Evolutionary conservation across 2,329 filamentous ascomycete genomes (phyloP).

Genomic region (Arthrinium puccinioides): DNA sequence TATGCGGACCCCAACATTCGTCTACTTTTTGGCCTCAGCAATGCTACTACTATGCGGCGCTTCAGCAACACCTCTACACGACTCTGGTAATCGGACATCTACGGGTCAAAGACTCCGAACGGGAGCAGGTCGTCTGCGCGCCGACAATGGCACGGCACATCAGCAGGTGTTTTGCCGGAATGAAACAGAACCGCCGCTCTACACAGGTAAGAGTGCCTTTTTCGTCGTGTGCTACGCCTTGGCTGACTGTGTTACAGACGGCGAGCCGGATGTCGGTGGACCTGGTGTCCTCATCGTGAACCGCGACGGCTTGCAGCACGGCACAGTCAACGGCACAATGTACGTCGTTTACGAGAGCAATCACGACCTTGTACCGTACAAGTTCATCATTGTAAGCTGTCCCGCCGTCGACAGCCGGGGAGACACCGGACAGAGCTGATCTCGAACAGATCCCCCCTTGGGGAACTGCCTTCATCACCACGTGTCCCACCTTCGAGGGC

Average conservation of each 20-base stretch:
- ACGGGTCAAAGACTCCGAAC: too few relatives aligned
- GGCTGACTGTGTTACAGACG: constrained; percentile 5
- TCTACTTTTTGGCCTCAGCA: too few relatives aligned
- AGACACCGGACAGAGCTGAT: not conserved
- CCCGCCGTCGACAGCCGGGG: not conserved
- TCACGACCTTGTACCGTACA: constrained; percentile 13
- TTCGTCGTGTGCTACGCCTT: not conserved
- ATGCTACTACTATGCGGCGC: too few relatives aligned
- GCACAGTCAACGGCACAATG: constrained; percentile 10
- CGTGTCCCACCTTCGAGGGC: constrained; percentile 12
- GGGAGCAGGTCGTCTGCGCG: too few relatives aligned
- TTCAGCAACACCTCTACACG: too few relatives aligned
- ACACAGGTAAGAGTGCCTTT: constrained; percentile 6
- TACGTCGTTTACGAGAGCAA: constrained; percentile 13
- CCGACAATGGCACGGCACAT: constrained; percentile 7
- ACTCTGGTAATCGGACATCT: too few relatives aligned
- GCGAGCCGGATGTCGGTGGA: constrained; percentile 10
- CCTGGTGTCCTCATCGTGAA: constrained; percentile 12
- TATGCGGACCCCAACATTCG: too few relatives aligned
- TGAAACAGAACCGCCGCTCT: constrained; percentile 10
- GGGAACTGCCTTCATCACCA: constrained; percentile 8
- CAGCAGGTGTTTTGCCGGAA: constrained; percentile 11
- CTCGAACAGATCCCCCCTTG: constrained; percentile 9
- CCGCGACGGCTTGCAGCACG: constrained; percentile 8
- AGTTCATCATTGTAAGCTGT: constrained; percentile 9